Base-by-base conservation (phyloP, 371 early-diverging fungal genomes). In the Dinochytrium kinnereticum region DNA sequence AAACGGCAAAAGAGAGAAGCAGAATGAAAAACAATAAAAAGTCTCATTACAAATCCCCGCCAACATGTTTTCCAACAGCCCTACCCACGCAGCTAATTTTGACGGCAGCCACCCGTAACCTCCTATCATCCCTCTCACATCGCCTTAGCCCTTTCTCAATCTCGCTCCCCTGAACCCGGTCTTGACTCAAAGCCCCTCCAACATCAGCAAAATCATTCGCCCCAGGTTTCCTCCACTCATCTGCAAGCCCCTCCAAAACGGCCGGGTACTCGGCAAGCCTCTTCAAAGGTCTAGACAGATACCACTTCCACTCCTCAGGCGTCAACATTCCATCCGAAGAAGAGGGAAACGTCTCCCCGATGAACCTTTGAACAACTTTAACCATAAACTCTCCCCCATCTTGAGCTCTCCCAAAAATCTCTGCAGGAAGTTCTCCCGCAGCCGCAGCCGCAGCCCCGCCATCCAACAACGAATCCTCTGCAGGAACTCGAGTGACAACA, bases 351-450 rank as follows among this genome's bases (percentile, higher is more conserved):
- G 34, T 3, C 39, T 72, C 64, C 10, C 76, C 76, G 10, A 76
- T 64, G 68, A 72, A 76, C 39, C 59, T 2, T 3, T 69, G 49
- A 15, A 71, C 76, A 49, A 76, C 76, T 13, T 70, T 49, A 2
- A 39, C 39, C 34, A 2, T 15, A 51, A 76, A 76, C 30, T 67
- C 69, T 51, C 2, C 28, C 2, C 44, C 28, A 28, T 51, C 61
- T 3, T 15, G 34, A 24, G 59, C 3, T 26, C 57, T 51, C 51
- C n/a, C 51, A n/a, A 38, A 59, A 44, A 57, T 49, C 64, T 61
- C 61, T 10, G 15, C 7, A 31, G 49, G 36, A 57, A 34, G 31
- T 15, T 59, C 57, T 2, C 61, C 59, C 30, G 61, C 51, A 31
- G 36, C 40, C 59, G 34, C 44, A 0, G 64, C 24, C 66, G 33